Evolutionary conservation across 2,329 filamentous ascomycete species (phyloP).

Genomic region (Epicoccum nigrum): DNA sequence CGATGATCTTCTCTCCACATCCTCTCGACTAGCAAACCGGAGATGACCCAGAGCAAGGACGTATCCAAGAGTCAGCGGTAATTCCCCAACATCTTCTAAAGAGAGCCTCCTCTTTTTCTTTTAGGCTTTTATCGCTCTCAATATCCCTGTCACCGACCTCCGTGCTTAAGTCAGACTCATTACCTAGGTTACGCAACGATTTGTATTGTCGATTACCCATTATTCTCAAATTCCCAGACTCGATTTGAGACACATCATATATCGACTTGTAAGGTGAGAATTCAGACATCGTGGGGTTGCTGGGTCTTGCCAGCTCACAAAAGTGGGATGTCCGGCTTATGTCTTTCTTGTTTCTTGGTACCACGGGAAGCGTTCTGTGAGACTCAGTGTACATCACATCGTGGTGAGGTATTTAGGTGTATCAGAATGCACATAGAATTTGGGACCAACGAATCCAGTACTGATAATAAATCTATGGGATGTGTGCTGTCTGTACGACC

Average conservation of each 20-base stretch:
- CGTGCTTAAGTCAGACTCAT: constrained; percentile 35
- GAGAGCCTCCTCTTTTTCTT: constrained; percentile 12
- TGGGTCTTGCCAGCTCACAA: neutral
- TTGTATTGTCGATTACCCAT: constrained; percentile 35
- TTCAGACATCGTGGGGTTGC: constrained; percentile 5
- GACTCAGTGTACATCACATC: constrained; percentile 35
- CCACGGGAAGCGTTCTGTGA: constrained; percentile 32
- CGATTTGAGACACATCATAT: constrained; percentile 19
- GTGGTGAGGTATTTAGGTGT: neutral
- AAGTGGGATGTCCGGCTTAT: neutral
- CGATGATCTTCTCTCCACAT: constrained; percentile 21
- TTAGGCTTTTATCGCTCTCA: constrained; percentile 13
- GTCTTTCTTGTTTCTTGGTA: constrained; percentile 9
- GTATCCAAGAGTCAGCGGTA: constrained; percentile 41
- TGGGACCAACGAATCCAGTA: no score
- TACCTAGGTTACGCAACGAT: constrained; percentile 27
- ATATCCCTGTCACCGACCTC: constrained; percentile 37
- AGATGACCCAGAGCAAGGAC: constrained; percentile 33
- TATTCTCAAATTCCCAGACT: constrained; percentile 15
- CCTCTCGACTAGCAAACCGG: constrained; percentile 37
- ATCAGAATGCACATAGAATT: neutral
- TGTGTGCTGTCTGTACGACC: no score
- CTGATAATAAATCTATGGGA: no score
- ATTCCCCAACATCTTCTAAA: constrained; percentile 23
- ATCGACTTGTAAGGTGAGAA: constrained; percentile 22